Conservation (phyloP, 163 green algal genomes). For the Coccomyxa subellipsoidea region DNA sequence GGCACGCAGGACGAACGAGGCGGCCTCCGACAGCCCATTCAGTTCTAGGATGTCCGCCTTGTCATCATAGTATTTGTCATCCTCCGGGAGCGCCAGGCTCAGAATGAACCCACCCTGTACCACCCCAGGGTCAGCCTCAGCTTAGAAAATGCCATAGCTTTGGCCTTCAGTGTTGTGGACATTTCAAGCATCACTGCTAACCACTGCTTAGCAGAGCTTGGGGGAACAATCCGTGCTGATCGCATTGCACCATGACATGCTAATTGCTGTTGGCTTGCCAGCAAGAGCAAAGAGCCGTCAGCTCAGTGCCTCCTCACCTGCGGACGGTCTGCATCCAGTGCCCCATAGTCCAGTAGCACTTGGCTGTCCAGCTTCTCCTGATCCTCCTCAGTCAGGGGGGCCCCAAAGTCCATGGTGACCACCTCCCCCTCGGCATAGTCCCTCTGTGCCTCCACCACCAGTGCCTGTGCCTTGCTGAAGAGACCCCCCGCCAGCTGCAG, state of each 20-base stretch:
- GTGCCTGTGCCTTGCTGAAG: conserved; percentile 43
- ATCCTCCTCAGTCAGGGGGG: conserved; percentile 26
- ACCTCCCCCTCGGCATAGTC: conserved; percentile 39
- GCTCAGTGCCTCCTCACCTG: conserved; percentile 36
- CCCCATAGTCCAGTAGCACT: conserved; percentile 69
- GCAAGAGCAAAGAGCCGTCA: background rate
- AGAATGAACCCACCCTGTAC: conserved; percentile 69
- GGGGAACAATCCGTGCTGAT: no score
- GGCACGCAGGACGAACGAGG: conserved; percentile 50
- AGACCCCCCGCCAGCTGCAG: conserved; percentile 44
- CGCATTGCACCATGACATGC: no score
- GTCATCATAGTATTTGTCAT: conserved; percentile 70
- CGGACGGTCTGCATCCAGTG: conserved; percentile 46
- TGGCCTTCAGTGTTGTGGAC: no score
- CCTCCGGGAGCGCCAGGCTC: conserved; percentile 57
- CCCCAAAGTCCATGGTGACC: conserved; percentile 66
- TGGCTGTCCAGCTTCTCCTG: conserved; percentile 49
- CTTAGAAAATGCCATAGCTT: no score
- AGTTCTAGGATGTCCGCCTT: conserved; percentile 83
- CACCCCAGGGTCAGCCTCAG: no score
- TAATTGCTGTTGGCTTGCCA: no score
- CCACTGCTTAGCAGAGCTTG: no score
- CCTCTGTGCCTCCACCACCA: conserved; percentile 52
- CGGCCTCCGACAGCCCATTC: conserved; percentile 41
- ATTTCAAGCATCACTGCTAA: no score